Base-by-base conservation (phyloP, 768 basidiomycete species). In the Leucocoprinus birnbaumii region DNA sequence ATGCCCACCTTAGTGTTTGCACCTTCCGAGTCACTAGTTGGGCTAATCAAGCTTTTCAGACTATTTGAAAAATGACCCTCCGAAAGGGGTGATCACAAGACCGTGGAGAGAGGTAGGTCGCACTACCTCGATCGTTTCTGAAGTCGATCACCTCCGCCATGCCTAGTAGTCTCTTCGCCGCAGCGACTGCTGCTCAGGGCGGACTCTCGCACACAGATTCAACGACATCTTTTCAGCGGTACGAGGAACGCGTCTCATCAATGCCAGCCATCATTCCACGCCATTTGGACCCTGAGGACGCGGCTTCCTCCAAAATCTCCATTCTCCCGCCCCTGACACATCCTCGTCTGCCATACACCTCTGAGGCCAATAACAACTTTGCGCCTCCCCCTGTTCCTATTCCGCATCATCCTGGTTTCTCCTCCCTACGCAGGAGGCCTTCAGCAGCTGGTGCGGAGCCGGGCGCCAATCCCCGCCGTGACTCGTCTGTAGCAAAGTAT, bases 391-490 rank as follows among this genome's bases (percentile, higher is more conserved):
- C 37, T 40, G 5, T 27, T 16, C 27, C 45, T 46, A 22, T 16
- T 6, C 16, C 38, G 13, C 25, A 13, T 22, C 18, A 21, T 27
- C 26, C 46, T 19, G 46, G 9, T 2, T 25, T 16, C 16, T 22
- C 52, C 13, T 16, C 21, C 25, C 16, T 38, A 7, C 11, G 25
- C 5, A 43, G n/a, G 22, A 19, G 22, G 37, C 34, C 46, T 25
- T 49, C 46, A 22, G 25, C 40, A 22, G 74, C 77, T 31, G 86
- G 85, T 22, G 83, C 83, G 9, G 85, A 88, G 66, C 86, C 82
- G 3, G 86, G 86, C 18, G 70, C 85, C 40, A 80, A 85, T 63
- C 83, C 84, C 11, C 75, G 80, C 24, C 75, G 78, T 25, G 70
- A 71, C 3, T 71, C 70, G 27, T 75, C 83, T 8, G 72, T 69